Conservation (phyloP, 164 flowering plant genomes). For the Vitis rotundifolia region DNA sequence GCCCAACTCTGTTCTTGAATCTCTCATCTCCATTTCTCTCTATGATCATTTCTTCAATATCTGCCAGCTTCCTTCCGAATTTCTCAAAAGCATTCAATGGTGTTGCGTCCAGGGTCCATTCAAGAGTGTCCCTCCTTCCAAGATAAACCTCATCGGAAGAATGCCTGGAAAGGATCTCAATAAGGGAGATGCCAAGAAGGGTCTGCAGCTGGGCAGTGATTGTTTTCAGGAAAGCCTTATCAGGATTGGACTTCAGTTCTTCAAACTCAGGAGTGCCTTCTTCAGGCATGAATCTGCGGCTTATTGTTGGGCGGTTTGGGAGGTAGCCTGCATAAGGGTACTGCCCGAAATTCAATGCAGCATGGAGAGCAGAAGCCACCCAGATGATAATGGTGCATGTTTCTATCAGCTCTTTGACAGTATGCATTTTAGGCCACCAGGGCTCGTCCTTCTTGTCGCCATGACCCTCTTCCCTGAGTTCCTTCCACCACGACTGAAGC, state of each 20-base stretch:
- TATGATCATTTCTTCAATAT: conserved; percentile 21
- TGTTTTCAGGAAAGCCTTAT: conserved; percentile 26
- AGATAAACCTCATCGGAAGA: conserved; percentile 27
- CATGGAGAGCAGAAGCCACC: conserved; percentile 40
- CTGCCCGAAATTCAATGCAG: conserved; percentile 38
- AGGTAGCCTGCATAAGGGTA: conserved; percentile 33
- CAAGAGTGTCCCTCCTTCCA: conserved; percentile 20
- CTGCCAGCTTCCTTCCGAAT: conserved; percentile 24
- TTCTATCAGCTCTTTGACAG: conserved; percentile 10
- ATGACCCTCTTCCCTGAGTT: conserved; percentile 17
- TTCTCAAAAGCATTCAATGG: conserved; percentile 23
- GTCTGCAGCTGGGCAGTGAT: conserved; percentile 27
- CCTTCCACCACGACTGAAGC: conserved; percentile 26
- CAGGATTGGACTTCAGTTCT: conserved; percentile 26
- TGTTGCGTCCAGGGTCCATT: conserved; percentile 14
- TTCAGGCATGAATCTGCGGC: conserved; percentile 32
- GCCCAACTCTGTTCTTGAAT: conserved; percentile 31
- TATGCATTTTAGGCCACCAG: conserved; percentile 24
- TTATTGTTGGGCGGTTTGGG: conserved; percentile 31
- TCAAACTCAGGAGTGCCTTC: conserved; percentile 26
- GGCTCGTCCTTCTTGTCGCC: conserved; percentile 24
- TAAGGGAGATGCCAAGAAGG: conserved; percentile 20
- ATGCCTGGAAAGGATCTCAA: conserved; percentile 21
- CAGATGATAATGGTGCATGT: conserved; percentile 37
- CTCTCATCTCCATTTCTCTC: conserved; percentile 22